Conservation (phyloP, 1,139 yeast genomes). For the Blastobotrys apis region DNA sequence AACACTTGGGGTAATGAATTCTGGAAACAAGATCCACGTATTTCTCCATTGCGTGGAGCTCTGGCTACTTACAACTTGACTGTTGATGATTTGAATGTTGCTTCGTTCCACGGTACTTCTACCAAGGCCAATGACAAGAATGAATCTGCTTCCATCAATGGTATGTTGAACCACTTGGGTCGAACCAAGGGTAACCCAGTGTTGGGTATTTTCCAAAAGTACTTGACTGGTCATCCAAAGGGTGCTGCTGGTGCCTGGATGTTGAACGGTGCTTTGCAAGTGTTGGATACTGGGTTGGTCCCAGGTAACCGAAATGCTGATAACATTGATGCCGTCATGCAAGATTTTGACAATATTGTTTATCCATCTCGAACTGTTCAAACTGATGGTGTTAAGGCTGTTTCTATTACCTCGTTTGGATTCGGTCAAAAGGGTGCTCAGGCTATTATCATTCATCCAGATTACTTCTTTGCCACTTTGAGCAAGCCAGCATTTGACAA, state of each 20-base stretch:
- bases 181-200: constrained; percentile 98
- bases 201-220: constrained; percentile 97
- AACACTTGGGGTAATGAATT: constrained; percentile 95
- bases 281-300: constrained; percentile 84
- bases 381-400: constrained; percentile 97
- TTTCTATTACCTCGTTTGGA: constrained; percentile 94
- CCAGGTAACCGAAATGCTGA: constrained; percentile 99
- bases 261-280: constrained; percentile 97
- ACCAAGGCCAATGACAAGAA: constrained; percentile 98
- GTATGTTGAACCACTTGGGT: constrained; percentile 92
- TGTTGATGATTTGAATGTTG: constrained; percentile 91
- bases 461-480: constrained; percentile 83
- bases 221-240: constrained; percentile 98
- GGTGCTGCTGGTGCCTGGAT: constrained; percentile 99
- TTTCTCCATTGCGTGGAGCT: constrained; percentile 96
- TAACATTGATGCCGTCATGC: constrained; percentile 78
- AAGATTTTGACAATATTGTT: constrained; percentile 80
- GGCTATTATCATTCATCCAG: constrained; percentile 87
- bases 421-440: constrained; percentile 99
- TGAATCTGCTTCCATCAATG: constrained; percentile 85
- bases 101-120: constrained; percentile 99
- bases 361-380: constrained; percentile 91
- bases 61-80: constrained; percentile 90
- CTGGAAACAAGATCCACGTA: constrained; percentile 85
- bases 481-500: constrained; percentile 63